Conservation (phyloP, 176 grass and related monocot species). For the Elaeis guineensis region DNA sequence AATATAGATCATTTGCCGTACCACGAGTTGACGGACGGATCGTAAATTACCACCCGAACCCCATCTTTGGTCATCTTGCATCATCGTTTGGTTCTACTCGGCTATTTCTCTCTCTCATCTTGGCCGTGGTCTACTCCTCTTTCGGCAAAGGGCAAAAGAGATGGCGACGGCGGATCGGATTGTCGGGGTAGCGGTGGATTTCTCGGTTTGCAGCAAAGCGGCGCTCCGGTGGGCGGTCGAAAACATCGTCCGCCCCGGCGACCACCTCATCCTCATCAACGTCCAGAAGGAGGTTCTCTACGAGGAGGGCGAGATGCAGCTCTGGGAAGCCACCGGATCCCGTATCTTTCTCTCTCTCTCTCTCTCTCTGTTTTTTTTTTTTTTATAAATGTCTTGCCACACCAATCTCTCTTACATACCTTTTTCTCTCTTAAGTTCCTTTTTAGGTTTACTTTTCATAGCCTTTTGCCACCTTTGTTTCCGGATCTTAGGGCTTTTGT, state of each 20-base stretch:
- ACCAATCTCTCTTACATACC: too few species aligned
- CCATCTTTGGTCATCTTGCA: too few species aligned
- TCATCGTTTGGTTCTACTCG: too few species aligned
- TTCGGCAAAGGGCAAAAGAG: neutral
- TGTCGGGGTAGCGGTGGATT: slow-evolving; percentile 57
- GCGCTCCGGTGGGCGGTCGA: slow-evolving; percentile 65
- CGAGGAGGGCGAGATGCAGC: slow-evolving; percentile 63
- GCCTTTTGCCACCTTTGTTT: neutral
- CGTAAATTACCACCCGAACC: too few species aligned
- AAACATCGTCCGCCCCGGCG: slow-evolving; percentile 58
- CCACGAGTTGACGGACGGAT: too few species aligned
- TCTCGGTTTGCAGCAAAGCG: slow-evolving; percentile 53
- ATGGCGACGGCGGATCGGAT: slow-evolving; percentile 26
- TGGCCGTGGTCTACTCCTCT: neutral
- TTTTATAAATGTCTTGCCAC: too few species aligned
- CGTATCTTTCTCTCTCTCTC: slow-evolving; percentile 4
- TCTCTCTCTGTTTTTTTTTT: too few species aligned
- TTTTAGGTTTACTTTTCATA: neutral
- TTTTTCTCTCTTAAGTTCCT: too few species aligned
- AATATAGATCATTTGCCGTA: too few species aligned
- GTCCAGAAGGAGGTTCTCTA: slow-evolving; percentile 57
- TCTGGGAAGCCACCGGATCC: slow-evolving; percentile 67
- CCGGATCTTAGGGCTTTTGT: slow-evolving; percentile 5
- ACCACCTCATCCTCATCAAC: slow-evolving; percentile 56
- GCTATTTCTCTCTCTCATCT: neutral